phyloP scores from a whole-genome alignment of 768 basidiomycete genomes.

The Termitomyces sp. region DNA sequence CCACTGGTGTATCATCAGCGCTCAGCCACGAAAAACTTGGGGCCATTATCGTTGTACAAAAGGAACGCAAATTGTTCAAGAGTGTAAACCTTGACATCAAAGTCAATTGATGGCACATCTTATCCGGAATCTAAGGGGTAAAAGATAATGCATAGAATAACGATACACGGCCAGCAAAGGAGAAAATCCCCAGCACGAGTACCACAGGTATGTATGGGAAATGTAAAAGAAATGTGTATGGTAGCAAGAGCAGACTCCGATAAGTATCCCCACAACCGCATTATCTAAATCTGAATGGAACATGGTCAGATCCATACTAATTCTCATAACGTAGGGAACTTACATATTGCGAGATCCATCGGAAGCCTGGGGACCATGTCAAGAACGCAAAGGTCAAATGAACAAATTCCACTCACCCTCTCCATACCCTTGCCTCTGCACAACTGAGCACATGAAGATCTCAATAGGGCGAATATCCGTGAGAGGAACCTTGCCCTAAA shows the following conservation, averaged over 20 bases:
- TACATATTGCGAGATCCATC: conserved; percentile 97
- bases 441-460: conserved; percentile 99
- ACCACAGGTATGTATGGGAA: conserved; percentile 5
- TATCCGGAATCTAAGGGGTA: background rate
- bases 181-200: conserved; percentile 4
- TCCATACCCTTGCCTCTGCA: conserved; percentile 97
- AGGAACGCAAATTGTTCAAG: background rate
- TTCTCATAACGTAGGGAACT: conserved; percentile 23
- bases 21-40: too few species aligned
- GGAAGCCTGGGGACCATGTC: conserved; percentile 60
- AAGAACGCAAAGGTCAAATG: background rate
- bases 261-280: conserved; percentile 3
- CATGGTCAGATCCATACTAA: background rate
- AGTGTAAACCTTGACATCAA: background rate
- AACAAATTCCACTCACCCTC: conserved; percentile 56
- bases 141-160: conserved; percentile 7
- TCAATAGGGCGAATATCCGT: conserved; percentile 98
- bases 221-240: background rate
- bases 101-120: background rate
- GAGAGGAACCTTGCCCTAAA: conserved; percentile 93
- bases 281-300: conserved; percentile 32
- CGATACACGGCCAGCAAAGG: conserved; percentile 8
- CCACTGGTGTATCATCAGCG: too few species aligned
- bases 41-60: background rate
- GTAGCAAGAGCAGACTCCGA: conserved; percentile 1